phyloP scores from a whole-genome alignment of 495 filamentous ascomycete species.

The Daldinia decipiens region DNA sequence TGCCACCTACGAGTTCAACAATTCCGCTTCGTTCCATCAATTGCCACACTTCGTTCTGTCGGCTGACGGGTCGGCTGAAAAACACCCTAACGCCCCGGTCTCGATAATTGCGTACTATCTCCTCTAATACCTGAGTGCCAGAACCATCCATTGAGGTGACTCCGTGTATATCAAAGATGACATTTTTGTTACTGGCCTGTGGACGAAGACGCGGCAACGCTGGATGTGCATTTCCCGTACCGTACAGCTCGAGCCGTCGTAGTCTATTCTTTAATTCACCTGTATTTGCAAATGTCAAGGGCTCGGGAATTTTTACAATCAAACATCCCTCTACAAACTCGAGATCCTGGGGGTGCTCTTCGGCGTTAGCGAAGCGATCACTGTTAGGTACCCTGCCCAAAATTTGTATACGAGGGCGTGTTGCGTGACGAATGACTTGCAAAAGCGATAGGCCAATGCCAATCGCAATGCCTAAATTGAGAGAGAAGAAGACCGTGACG shows the following conservation, averaged over 20 bases:
- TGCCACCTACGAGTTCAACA: slow-evolving; percentile 78
- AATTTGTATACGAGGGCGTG: slow-evolving; percentile 95
- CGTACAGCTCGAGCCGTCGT: slow-evolving; percentile 85
- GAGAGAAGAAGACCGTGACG: slow-evolving; percentile 91
- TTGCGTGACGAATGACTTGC: slow-evolving; percentile 87
- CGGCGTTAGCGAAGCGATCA: slow-evolving; percentile 86
- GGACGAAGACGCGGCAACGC: slow-evolving; percentile 79
- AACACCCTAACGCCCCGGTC: slow-evolving; percentile 81
- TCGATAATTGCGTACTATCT: slow-evolving; percentile 84
- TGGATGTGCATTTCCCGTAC: slow-evolving; percentile 83
- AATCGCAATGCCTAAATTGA: slow-evolving; percentile 85
- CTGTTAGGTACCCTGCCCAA: slow-evolving; percentile 89
- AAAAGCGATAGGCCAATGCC: slow-evolving; percentile 89
- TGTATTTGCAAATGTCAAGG: slow-evolving; percentile 96
- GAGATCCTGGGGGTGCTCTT: slow-evolving; percentile 76
- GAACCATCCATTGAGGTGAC: slow-evolving; percentile 93
- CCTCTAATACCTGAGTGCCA: slow-evolving; percentile 87
- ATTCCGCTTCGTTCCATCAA: slow-evolving; percentile 85
- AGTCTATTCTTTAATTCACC: slow-evolving; percentile 89
- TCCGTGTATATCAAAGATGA: slow-evolving; percentile 97
- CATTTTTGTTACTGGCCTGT: slow-evolving; percentile 80
- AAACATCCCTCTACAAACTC: slow-evolving; percentile 92
- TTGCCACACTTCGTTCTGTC: slow-evolving; percentile 71
- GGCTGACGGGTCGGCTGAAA: slow-evolving; percentile 79
- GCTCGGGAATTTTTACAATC: slow-evolving; percentile 97